These are phyloP conservation scores for Geranium rotundifolium DNA, from an alignment of 345 rosid genomes.

Conservation along the genomic window DNA sequence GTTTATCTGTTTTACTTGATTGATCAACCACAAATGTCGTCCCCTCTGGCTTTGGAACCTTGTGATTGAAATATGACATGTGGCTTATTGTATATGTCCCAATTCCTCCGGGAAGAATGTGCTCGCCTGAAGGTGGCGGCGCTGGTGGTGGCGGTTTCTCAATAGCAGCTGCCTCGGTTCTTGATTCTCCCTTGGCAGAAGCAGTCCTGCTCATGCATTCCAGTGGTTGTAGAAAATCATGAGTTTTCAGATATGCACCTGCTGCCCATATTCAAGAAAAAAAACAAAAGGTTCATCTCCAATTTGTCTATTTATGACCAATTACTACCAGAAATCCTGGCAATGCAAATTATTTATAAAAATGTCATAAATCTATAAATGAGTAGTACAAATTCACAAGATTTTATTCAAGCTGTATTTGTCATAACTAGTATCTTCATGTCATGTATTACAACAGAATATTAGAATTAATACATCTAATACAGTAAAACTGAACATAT, in stretches of 20 bases:
- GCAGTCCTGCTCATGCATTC: slow-evolving; percentile 35
- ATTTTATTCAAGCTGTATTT: too few species aligned
- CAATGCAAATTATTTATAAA: too few species aligned
- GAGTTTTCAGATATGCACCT: slow-evolving; percentile 46
- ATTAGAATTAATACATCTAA: too few species aligned
- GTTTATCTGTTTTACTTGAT: slow-evolving; percentile 44
- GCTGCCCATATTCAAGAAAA: slow-evolving; percentile 22
- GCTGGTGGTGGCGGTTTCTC: slow-evolving; percentile 37
- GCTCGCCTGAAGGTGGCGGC: slow-evolving; percentile 44
- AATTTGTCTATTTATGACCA: too few species aligned
- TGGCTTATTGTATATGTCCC: slow-evolving; percentile 85
- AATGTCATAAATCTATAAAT: too few species aligned
- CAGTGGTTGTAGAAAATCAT: slow-evolving; percentile 68
- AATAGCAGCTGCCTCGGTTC: slow-evolving; percentile 21
- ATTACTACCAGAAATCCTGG: too few species aligned
- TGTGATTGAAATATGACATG: slow-evolving; percentile 45
- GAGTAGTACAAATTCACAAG: too few species aligned
- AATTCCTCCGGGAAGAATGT: slow-evolving; percentile 82
- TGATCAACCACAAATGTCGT: slow-evolving; percentile 32
- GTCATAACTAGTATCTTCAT: too few species aligned
- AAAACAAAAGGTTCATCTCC: slow-evolving; percentile 1
- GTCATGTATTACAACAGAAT: too few species aligned
- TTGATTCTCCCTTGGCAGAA: slow-evolving; percentile 39
- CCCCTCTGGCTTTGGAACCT: slow-evolving; percentile 62
- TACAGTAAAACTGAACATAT: background rate